These are phyloP conservation scores for Cystobasidiaceae sp. DNA, from an alignment of 1,284 basidiomycete genomes.

Conservation along the genomic window DNA sequence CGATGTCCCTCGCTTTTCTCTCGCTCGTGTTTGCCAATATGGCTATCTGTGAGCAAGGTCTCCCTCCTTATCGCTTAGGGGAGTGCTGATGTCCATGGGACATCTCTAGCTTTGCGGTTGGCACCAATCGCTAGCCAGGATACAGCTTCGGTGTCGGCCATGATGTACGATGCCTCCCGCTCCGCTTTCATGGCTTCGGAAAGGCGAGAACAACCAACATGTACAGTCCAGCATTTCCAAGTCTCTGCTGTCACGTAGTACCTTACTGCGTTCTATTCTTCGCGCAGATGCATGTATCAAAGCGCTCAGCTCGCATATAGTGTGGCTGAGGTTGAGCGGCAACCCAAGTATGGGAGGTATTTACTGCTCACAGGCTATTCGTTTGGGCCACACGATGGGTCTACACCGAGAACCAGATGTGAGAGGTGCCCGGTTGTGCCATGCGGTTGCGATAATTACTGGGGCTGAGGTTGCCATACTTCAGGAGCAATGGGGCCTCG, in stretches of 20 bases:
- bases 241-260: background rate
- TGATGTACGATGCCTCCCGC: constrained; percentile 26
- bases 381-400: constrained; percentile 24
- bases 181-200: constrained; percentile 29
- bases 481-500: constrained; percentile 21
- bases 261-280: too few relatives aligned
- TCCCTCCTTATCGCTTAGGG: too few relatives aligned
- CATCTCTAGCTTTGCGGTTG: too few relatives aligned
- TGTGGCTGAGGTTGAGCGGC: constrained; percentile 16
- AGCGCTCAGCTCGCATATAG: constrained; percentile 1
- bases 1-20: too few relatives aligned
- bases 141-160: background rate
- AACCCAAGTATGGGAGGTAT: constrained; percentile 20
- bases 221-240: background rate
- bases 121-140: too few relatives aligned
- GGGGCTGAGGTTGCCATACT: too few relatives aligned
- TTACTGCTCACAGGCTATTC: constrained; percentile 21
- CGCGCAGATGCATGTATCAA: constrained; percentile 18
- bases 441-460: background rate
- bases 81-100: too few relatives aligned
- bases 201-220: constrained; percentile 27
- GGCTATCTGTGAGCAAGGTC: too few relatives aligned
- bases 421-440: background rate
- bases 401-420: constrained; percentile 20
- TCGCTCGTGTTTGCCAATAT: too few relatives aligned